phyloP scores from a whole-genome alignment of 257 asterid species.

The Solanum piurae region DNA sequence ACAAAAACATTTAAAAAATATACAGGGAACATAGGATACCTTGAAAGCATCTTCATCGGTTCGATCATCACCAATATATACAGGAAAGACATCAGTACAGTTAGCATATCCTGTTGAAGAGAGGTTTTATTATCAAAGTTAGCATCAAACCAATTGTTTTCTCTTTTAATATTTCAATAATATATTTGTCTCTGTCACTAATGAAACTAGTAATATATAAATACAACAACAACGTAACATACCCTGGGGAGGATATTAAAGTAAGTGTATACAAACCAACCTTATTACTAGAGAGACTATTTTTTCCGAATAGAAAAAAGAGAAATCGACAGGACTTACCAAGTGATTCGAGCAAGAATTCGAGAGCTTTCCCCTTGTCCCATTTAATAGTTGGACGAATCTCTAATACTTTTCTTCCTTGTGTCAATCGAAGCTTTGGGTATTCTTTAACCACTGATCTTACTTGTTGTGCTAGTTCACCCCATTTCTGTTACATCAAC shows the following conservation, averaged over 20 bases:
- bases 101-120: conserved; percentile 34
- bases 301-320: neutral
- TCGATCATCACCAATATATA: conserved; percentile 85
- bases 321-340: conserved; percentile 31
- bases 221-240: neutral
- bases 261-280: neutral
- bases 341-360: conserved; percentile 78
- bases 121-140: neutral
- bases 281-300: neutral
- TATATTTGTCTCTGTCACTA: neutral
- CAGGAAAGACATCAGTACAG: conserved; percentile 57
- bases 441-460: conserved; percentile 64
- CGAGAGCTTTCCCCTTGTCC: conserved; percentile 98
- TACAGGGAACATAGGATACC: conserved; percentile 28
- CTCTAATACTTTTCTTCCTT: conserved; percentile 88
- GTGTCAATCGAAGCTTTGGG: conserved; percentile 65
- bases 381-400: conserved; percentile 91
- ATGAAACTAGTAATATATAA: neutral
- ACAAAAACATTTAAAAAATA: neutral
- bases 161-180: neutral
- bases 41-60: conserved; percentile 92
- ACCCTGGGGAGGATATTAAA: neutral
- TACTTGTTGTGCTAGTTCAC: conserved; percentile 67
- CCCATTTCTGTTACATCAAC: conserved; percentile 58
- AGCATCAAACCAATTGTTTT: neutral